Percentiles rank a stretch among this genome's conserved stretches.
phyloP scores from a whole-genome alignment of 75 land plant species.

The Ceratopteris richardii region DNA sequence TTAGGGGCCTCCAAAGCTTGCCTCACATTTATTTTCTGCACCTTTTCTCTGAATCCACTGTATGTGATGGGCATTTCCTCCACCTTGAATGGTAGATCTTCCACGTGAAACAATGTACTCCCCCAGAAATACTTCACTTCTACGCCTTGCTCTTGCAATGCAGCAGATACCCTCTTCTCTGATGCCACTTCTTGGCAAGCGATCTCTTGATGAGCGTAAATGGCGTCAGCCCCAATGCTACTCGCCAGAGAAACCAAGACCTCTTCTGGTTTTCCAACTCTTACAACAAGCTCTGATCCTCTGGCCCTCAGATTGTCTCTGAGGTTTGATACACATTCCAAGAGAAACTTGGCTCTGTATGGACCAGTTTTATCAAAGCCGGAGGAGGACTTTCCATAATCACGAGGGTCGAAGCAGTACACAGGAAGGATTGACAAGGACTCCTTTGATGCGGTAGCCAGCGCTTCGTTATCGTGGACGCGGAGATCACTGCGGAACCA shows the following conservation, averaged over 20 bases:
- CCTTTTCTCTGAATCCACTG: constrained; percentile 75
- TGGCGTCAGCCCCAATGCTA: constrained; percentile 75
- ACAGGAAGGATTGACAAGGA: constrained; percentile 80
- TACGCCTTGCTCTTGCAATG: constrained; percentile 73
- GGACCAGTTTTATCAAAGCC: constrained; percentile 94
- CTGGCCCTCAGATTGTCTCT: constrained; percentile 40
- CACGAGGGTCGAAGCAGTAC: constrained; percentile 82
- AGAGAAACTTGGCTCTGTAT: constrained; percentile 59
- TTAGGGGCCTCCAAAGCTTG: constrained; percentile 53
- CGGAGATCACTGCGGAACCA: constrained; percentile 89
- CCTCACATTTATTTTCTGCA: constrained; percentile 49
- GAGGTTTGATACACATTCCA: constrained; percentile 68
- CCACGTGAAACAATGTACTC: constrained; percentile 80
- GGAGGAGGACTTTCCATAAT: constrained; percentile 79
- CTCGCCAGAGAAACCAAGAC: constrained; percentile 62
- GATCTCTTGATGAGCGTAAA: constrained; percentile 80
- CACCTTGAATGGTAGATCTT: constrained; percentile 85
- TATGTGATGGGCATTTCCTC: constrained; percentile 82
- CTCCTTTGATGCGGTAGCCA: constrained; percentile 50
- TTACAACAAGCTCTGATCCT: constrained; percentile 75
- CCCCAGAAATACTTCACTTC: constrained; percentile 98
- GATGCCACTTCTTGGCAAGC: constrained; percentile 57
- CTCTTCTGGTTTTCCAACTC: constrained; percentile 74
- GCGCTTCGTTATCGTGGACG: constrained; percentile 75
- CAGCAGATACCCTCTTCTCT: constrained; percentile 69